Conservation (phyloP, 768 basidiomycete genomes). For the Mrakia hoshinonis region DNA sequence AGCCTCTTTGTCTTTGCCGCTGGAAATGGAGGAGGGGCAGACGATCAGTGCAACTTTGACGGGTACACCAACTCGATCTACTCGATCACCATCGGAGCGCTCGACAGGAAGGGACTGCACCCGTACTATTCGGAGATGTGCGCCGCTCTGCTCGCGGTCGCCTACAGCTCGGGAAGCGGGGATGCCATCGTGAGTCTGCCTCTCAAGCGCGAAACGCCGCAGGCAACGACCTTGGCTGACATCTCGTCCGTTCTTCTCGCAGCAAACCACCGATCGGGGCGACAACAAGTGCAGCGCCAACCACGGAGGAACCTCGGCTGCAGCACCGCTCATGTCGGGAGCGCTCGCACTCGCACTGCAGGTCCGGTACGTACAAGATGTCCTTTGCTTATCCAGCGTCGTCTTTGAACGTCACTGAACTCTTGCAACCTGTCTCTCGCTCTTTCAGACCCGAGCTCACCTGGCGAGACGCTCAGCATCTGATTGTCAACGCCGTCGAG, state of each 20-base stretch:
- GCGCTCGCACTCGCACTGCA: slow-evolving; percentile 84
- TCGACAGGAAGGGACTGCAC: slow-evolving; percentile 86
- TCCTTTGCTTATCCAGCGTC: neutral
- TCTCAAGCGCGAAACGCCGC: neutral
- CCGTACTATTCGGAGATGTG: slow-evolving; percentile 98
- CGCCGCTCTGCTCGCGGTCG: slow-evolving; percentile 91
- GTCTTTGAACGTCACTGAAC: slow-evolving; percentile 23
- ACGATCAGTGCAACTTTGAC: slow-evolving; percentile 98
- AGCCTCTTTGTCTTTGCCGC: slow-evolving; percentile 95
- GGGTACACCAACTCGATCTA: slow-evolving; percentile 98
- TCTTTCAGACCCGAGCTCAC: slow-evolving; percentile 70
- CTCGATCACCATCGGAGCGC: slow-evolving; percentile 88
- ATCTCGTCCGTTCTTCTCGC: neutral
- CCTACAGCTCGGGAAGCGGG: slow-evolving; percentile 89
- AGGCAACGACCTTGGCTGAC: neutral
- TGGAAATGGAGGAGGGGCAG: slow-evolving; percentile 82
- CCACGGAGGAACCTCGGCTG: slow-evolving; percentile 96
- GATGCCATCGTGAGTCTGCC: slow-evolving; percentile 69
- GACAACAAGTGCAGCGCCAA: slow-evolving; percentile 65
- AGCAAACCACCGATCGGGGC: slow-evolving; percentile 94
- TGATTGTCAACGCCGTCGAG: slow-evolving; percentile 67
- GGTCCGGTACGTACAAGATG: slow-evolving; percentile 53
- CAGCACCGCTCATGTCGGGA: slow-evolving; percentile 91
- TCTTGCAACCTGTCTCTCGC: neutral
- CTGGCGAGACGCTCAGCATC: slow-evolving; percentile 92